These are phyloP conservation scores for Talaromyces sp. DNA, from an alignment of 2,329 filamentous ascomycete genomes.

Conservation along the genomic window DNA sequence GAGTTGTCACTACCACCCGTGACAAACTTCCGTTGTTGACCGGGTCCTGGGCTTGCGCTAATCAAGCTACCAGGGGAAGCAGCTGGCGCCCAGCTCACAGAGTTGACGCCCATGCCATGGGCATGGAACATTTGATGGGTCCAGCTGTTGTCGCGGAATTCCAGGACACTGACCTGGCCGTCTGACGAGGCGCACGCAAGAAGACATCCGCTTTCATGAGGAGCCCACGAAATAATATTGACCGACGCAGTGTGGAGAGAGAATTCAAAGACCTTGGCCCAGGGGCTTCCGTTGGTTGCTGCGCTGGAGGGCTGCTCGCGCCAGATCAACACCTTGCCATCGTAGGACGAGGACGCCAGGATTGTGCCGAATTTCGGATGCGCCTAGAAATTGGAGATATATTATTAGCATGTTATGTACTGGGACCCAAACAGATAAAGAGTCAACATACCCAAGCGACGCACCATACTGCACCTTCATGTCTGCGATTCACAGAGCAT, in stretches of 20 bases:
- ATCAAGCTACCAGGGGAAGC: conserved; percentile 79
- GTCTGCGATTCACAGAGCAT: conserved; percentile 48
- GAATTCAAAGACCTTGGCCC: conserved; percentile 89
- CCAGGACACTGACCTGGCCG: conserved; percentile 86
- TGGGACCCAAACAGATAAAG: background rate
- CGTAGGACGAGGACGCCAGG: conserved; percentile 89
- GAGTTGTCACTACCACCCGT: conserved; percentile 92
- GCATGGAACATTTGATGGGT: conserved; percentile 84
- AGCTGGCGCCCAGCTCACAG: conserved; percentile 89
- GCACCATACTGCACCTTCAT: conserved; percentile 97
- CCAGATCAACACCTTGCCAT: conserved; percentile 98
- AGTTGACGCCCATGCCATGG: conserved; percentile 91
- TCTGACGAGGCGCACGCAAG: conserved; percentile 93
- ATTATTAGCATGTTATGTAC: background rate
- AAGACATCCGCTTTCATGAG: conserved; percentile 89
- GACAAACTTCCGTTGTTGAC: conserved; percentile 75
- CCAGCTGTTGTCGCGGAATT: conserved; percentile 95
- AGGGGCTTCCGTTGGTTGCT: conserved; percentile 46
- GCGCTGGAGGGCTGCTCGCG: conserved; percentile 63
- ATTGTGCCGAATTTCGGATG: conserved; percentile 99
- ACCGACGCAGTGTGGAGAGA: conserved; percentile 91
- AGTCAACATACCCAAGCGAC: conserved; percentile 68
- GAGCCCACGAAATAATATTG: conserved; percentile 96
- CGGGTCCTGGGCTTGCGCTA: conserved; percentile 60
- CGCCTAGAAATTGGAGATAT: conserved; percentile 46